phyloP scores from a whole-genome alignment of 176 grass and related monocot species.

The maize (Zea mays) region Zm-B73-REFERENCE-NAM-5.0 NC_050096.1:54026001-54026500 shows the following conservation, averaged over 20 bases:
- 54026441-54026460: not conserved
- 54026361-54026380: conserved; percentile 18
- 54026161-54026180: conserved; percentile 78
- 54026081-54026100: conserved; percentile 38
- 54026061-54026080: conserved; percentile 11
- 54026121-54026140: conserved; percentile 53
- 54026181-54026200: conserved; percentile 67
- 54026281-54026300: conserved; percentile 17
- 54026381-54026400: not conserved
- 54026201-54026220: conserved; percentile 56
- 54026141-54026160: conserved; percentile 53
- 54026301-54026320: not conserved
- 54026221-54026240: conserved; percentile 22
- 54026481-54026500: too few relatives aligned
- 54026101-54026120: conserved; percentile 51
- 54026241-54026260: conserved; percentile 37
- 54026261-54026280: conserved; percentile 38
- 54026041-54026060: conserved; percentile 31
- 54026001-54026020: conserved; percentile 62
- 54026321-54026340: not conserved
- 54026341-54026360: conserved; percentile 22
- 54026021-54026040: conserved; percentile 43
- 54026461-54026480: not conserved
- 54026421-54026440: conserved; percentile 34
- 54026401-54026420: conserved; percentile 24